These are phyloP conservation scores for Plasmodiophora brassicae DNA, from an alignment of 208 protist genomes.

Conservation along the genomic window DNA sequence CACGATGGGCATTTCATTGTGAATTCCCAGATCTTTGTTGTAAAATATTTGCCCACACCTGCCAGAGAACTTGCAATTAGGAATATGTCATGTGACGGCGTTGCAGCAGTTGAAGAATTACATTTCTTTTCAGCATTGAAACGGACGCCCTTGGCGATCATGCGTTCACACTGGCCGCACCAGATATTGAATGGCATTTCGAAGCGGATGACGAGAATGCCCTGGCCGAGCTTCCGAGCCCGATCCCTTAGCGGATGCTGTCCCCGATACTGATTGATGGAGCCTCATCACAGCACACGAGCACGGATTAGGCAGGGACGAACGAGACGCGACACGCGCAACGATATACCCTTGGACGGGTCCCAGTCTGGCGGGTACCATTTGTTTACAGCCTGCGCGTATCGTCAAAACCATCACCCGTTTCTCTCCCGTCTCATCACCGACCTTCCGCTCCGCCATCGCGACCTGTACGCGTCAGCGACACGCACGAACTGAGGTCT, in stretches of 20 bases:
- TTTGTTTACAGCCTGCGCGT: conserved; percentile 36
- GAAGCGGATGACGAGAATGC: conserved; percentile 46
- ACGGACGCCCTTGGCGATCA: conserved; percentile 50
- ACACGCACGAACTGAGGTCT: too few species aligned
- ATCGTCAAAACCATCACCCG: too few species aligned
- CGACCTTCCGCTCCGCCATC: too few species aligned
- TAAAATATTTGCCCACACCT: conserved; percentile 50
- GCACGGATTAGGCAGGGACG: conserved; percentile 18
- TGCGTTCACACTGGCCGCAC: conserved; percentile 47
- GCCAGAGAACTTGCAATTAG: too few species aligned
- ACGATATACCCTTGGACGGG: conserved; percentile 37
- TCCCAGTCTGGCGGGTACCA: conserved; percentile 51
- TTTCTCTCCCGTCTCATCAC: too few species aligned
- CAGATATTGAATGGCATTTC: conserved; percentile 57
- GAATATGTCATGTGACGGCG: too few species aligned
- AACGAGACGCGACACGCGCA: not conserved
- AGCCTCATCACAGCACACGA: not conserved
- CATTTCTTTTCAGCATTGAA: conserved; percentile 52
- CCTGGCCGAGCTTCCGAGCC: conserved; percentile 22
- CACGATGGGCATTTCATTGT: conserved; percentile 50
- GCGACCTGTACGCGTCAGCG: too few species aligned
- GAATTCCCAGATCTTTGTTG: conserved; percentile 55
- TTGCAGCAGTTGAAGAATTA: not conserved
- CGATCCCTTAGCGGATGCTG: conserved; percentile 5
- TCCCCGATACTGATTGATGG: not conserved